Evolutionary conservation across 306 rosid species (phyloP).

Genomic region (Gastrolobium villosum): DNA sequence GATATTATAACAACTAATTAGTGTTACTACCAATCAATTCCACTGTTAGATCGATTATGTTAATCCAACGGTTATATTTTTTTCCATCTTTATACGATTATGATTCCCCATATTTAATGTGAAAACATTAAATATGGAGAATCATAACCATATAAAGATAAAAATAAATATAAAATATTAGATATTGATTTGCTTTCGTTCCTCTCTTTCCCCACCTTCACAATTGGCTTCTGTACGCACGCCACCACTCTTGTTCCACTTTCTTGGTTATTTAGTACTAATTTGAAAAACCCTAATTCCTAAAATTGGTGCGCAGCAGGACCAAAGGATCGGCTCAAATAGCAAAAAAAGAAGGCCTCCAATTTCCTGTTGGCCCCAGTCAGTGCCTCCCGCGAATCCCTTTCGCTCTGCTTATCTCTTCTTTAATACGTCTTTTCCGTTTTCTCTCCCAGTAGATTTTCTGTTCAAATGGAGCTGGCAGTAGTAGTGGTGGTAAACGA

Average conservation of each 20-base stretch:
- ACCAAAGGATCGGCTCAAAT: slow-evolving; percentile 93
- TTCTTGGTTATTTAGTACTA: not conserved
- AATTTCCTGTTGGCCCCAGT: slow-evolving; percentile 86
- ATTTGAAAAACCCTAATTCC: slow-evolving; percentile 49
- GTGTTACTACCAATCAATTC: no score
- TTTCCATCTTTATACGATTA: no score
- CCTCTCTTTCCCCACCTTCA: slow-evolving; percentile 57
- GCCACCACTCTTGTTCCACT: not conserved
- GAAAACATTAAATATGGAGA: no score
- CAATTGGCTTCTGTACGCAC: slow-evolving; percentile 76
- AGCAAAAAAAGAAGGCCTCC: slow-evolving; percentile 89
- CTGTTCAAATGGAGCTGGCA: no score
- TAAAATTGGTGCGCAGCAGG: slow-evolving; percentile 71
- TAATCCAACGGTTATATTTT: no score
- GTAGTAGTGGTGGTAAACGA: no score
- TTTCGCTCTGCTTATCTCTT: slow-evolving; percentile 69
- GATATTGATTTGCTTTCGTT: slow-evolving; percentile 62
- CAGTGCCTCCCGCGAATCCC: slow-evolving; percentile 78
- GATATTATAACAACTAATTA: no score
- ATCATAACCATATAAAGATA: no score
- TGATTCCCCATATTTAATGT: no score
- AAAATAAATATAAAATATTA: no score
- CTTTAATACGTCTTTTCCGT: slow-evolving; percentile 61
- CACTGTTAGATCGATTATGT: no score
- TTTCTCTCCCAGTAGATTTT: not conserved